Evolutionary conservation across 2,329 filamentous ascomycete species (phyloP).

Genomic region (Ophidiomyces ophidiicola): DNA sequence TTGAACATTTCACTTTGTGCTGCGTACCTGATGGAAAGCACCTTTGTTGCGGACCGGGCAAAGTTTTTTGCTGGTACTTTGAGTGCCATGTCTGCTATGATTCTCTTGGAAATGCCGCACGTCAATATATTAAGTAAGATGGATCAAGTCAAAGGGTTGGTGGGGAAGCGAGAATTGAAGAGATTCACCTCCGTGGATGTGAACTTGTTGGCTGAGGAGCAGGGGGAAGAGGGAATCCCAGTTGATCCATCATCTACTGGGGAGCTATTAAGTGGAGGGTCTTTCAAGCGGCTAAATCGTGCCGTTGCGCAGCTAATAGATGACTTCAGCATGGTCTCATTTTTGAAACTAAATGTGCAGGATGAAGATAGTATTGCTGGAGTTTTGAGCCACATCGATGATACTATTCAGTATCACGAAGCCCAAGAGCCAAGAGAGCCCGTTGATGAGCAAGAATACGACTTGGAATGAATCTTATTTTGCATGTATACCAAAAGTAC

Average conservation of each 20-base stretch:
- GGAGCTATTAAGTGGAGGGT: constrained; percentile 64
- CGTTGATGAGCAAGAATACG: constrained; percentile 49
- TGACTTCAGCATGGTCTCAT: constrained; percentile 96
- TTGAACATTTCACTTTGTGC: constrained; percentile 88
- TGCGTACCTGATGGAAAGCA: constrained; percentile 86
- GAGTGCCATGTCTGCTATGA: constrained; percentile 96
- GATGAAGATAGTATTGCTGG: constrained; percentile 81
- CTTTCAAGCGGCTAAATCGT: constrained; percentile 70
- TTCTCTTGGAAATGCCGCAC: constrained; percentile 94
- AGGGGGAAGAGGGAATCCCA: constrained; percentile 42
- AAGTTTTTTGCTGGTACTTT: constrained; percentile 96
- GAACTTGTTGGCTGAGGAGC: constrained; percentile 46
- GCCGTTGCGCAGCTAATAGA: constrained; percentile 88
- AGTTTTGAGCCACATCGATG: constrained; percentile 84
- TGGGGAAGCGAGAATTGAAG: constrained; percentile 77
- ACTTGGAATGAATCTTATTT: constrained; percentile 29
- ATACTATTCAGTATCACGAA: constrained; percentile 86
- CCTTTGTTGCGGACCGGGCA: constrained; percentile 86
- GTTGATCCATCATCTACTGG: constrained; percentile 53
- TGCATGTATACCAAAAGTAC: no score
- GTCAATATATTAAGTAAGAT: constrained; percentile 96
- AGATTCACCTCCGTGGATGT: constrained; percentile 81
- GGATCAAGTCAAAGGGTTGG: constrained; percentile 85
- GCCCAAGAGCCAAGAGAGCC: constrained; percentile 84
- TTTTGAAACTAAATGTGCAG: constrained; percentile 75